These are phyloP conservation scores for Verbena officinalis DNA, from an alignment of 257 asterid genomes.

Conservation along the genomic window DNA sequence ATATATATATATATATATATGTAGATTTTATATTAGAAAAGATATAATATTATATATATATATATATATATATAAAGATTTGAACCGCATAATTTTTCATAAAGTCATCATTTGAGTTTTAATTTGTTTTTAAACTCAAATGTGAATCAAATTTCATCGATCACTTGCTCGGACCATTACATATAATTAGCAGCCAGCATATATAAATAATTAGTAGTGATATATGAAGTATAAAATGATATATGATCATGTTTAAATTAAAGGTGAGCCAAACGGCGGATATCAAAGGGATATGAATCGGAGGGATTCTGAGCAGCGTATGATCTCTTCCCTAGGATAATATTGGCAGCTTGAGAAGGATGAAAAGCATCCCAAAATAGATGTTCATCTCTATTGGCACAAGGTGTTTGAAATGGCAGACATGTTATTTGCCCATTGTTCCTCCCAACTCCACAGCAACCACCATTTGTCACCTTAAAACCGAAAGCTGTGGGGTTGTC, in stretches of 20 bases:
- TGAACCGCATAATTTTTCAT: too few species aligned
- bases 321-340: constrained; percentile 67
- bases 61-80: too few species aligned
- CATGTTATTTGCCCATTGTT: constrained; percentile 92
- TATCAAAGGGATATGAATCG: constrained; percentile 77
- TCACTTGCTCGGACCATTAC: too few species aligned
- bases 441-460: constrained; percentile 95
- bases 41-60: too few species aligned
- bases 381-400: constrained; percentile 56
- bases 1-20: too few species aligned
- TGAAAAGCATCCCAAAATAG: constrained; percentile 95
- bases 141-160: too few species aligned
- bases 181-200: too few species aligned
- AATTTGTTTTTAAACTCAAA: too few species aligned
- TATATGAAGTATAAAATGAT: too few species aligned
- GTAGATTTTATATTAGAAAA: too few species aligned
- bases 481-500: constrained; percentile 64
- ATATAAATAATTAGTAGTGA: too few species aligned
- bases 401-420: constrained; percentile 72
- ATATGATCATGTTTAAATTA: constrained; percentile 20
- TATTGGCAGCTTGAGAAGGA: constrained; percentile 83
- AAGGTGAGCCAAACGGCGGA: constrained; percentile 67
- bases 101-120: too few species aligned
- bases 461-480: constrained; percentile 71
- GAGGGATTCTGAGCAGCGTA: constrained; percentile 61